phyloP scores from a whole-genome alignment of 2,329 filamentous ascomycete genomes.

The Dactylonectria estremocensis region DNA sequence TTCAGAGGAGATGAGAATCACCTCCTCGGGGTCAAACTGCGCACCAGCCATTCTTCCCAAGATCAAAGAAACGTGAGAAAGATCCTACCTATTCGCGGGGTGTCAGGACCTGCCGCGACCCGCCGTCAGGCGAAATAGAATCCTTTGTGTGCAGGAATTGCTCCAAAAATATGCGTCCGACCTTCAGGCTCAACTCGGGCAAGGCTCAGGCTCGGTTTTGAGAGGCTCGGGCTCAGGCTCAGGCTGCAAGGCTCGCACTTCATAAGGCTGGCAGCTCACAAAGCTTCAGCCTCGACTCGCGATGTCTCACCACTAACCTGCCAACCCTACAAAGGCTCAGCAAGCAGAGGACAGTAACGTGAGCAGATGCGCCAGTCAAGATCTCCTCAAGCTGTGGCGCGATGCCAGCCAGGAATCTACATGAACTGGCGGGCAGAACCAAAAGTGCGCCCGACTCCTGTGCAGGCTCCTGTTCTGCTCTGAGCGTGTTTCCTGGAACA shows the following conservation, averaged over 20 bases:
- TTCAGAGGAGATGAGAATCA: constrained; percentile 46
- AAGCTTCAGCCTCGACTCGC: constrained; percentile 2
- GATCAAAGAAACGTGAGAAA: constrained; percentile 19
- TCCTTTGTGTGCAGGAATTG: background rate
- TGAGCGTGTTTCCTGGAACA: constrained; percentile 15
- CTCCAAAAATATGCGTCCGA: background rate
- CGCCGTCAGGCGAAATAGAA: background rate
- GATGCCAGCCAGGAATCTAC: constrained; percentile 30
- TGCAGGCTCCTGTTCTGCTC: constrained; percentile 20
- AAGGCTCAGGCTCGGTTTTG: too few species aligned
- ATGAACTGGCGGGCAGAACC: constrained; percentile 29
- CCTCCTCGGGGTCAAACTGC: constrained; percentile 41
- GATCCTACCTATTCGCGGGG: constrained; percentile 22
- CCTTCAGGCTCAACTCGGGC: background rate
- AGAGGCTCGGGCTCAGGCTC: background rate
- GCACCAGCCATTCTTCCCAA: constrained; percentile 34
- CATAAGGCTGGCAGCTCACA: background rate
- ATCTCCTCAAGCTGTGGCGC: constrained; percentile 29
- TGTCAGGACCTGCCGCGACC: constrained; percentile 1
- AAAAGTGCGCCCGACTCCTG: constrained; percentile 20
- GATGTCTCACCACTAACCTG: constrained; percentile 1
- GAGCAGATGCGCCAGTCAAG: constrained; percentile 28
- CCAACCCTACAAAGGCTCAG: background rate
- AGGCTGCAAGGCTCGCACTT: background rate
- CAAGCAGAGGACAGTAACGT: background rate